These are phyloP conservation scores for Xylaria nigripes DNA, from an alignment of 495 filamentous ascomycete genomes.

Conservation along the genomic window DNA sequence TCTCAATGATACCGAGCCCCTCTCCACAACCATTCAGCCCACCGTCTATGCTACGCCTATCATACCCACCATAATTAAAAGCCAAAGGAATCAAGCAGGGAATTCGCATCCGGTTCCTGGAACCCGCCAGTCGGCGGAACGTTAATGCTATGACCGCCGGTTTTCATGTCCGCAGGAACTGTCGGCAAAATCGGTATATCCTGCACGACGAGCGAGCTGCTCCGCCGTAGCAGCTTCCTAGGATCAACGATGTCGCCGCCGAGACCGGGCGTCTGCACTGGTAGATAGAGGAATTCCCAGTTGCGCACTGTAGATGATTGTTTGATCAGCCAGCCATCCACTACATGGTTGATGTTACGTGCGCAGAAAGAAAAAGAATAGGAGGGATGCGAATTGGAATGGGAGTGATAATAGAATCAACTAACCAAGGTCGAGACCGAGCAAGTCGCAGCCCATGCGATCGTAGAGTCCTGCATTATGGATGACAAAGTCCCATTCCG, in stretches of 20 bases:
- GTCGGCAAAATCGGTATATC: conserved; percentile 52
- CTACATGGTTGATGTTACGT: neutral
- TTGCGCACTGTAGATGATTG: conserved; percentile 49
- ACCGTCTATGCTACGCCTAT: too few relatives aligned
- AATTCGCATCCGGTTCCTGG: conserved; percentile 82
- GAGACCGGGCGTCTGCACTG: conserved; percentile 27
- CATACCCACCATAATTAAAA: too few relatives aligned
- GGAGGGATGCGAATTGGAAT: neutral
- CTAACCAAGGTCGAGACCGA: conserved; percentile 70
- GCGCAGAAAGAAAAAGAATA: neutral
- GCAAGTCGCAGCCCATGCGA: conserved; percentile 92
- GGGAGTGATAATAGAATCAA: neutral
- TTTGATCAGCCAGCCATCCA: neutral
- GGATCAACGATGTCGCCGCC: conserved; percentile 48
- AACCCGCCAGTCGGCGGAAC: conserved; percentile 72
- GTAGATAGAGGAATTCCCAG: conserved; percentile 71
- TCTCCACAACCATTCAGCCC: too few relatives aligned
- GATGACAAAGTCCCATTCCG: conserved; percentile 84
- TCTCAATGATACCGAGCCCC: too few relatives aligned
- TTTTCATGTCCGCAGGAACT: conserved; percentile 34
- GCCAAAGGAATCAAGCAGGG: conserved; percentile 71
- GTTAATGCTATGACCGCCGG: conserved; percentile 39
- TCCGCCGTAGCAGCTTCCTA: conserved; percentile 57
- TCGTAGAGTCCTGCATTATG: conserved; percentile 84
- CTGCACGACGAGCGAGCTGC: conserved; percentile 71